Base-by-base conservation (phyloP, 108 stramenopile genomes). In the Thalassiosira profunda region DNA sequence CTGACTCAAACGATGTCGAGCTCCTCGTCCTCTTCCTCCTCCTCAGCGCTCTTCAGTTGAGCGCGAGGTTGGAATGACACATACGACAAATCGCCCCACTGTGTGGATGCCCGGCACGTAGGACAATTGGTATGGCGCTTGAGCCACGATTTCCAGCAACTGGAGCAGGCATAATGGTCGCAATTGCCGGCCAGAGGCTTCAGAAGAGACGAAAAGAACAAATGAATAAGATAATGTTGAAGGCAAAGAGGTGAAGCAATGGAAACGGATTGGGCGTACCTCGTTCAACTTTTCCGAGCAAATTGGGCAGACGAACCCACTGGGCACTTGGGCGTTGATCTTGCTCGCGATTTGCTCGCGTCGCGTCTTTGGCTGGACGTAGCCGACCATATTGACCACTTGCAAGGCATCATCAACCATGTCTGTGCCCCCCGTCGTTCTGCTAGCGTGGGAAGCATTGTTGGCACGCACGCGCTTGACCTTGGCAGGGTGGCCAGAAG, bases 111-210 rank as follows among this genome's bases (percentile, higher is more conserved):
- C 44, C 90, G 60, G 48, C 93, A 94, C 23, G 29, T 44, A 5
- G 89, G 86, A 57, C 93, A 94, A 10, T 85, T 84, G 20, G 47
- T 38, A 17, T 65, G 67, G 21, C 79, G 73, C 6, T 69, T 45
- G n/a, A 94, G 72, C 93, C 93, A 94, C 15, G 63, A 36, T 45
- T 53, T 45, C 93, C 93, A 94, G 40, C 86, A 89, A 24, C 38
- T 28, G 6, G 46, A 23, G 51, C 87, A 88, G 6, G 82, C 82
- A 15, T 76, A 62, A 44, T 88, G 87, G 6, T 77, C 79, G 63
- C 93, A 94, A 10, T 76, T 47, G 82, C 75, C 20, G 83, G 82
- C 72, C 87, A n/a, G 1, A 55, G 0, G 40, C 12, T 33, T 29
- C 37, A 48, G 30, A 43, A 18, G 14, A 31, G 29, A 36, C 43